Base-by-base conservation (phyloP, 2,329 filamentous ascomycete genomes). In the Fusarium subtropicale region DNA sequence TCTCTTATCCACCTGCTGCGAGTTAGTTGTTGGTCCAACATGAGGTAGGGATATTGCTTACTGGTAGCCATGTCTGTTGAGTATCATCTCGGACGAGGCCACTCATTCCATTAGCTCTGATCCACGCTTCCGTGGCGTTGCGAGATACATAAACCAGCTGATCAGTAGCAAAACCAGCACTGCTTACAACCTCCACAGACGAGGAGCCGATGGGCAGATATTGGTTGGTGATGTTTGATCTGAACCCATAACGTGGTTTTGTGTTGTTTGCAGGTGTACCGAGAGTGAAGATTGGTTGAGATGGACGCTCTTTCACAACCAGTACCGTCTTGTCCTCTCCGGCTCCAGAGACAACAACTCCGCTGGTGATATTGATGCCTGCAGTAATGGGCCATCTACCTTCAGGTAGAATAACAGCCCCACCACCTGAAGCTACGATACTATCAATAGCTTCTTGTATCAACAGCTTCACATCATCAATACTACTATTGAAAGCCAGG, bases 381-480 rank as follows among this genome's bases (percentile, higher is more conserved):
- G 56, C 46, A 24, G 60, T 60, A 4, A 74, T 57, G 1, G 44
- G 26, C 33, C 71, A 71, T 16, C 26, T 65, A 0, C 71, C 71
- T 5, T 31, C 20, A 0, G 56, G 64, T 1, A 74, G 44, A 0
- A 55, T 18, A 15, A 74, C 71, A 36, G 58, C 38, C 0, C 71
- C 71, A 4, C 71, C 71, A 2, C 71, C 71, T 0, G 10, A 20
- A 9, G 16, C 15, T 0, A 67, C 30, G 3, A 65, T 45, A 1
- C 48, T 36, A 18, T 74, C 58, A 13, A 74, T 66, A 2, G 71
- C 69, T 3, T 61, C 31, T 18, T 74, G 71, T 20, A 74, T 73
- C 1, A 34, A 11, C 0, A 55, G 38, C 0, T 28, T 68, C 22
- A 66, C 56, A n/a, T 74, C 69, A 2, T 47, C 44, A 9, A 45